These are phyloP conservation scores for Zea mays DNA, from an alignment of 176 grass and related monocot genomes.

Conservation along the genomic window DNA sequence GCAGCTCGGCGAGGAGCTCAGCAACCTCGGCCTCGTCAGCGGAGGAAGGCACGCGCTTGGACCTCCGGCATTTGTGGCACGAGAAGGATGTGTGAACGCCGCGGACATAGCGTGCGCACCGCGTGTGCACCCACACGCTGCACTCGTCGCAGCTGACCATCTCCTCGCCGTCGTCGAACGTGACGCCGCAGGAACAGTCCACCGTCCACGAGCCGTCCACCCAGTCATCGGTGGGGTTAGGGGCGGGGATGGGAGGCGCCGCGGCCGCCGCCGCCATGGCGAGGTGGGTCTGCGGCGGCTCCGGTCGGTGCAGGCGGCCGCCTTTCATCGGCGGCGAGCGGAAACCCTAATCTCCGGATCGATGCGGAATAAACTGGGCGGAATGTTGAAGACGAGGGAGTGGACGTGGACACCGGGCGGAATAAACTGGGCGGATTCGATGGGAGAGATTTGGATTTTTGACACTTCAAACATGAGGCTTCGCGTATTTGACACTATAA, in stretches of 20 bases:
- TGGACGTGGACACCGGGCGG: neutral
- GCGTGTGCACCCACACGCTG: slow-evolving; percentile 94
- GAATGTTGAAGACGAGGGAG: neutral
- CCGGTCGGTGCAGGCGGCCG: slow-evolving; percentile 52
- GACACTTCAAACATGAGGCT: too few species aligned
- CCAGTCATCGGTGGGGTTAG: slow-evolving; percentile 71
- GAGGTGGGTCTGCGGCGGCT: slow-evolving; percentile 31
- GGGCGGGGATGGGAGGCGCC: slow-evolving; percentile 12
- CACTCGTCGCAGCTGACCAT: slow-evolving; percentile 99
- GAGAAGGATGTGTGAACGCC: slow-evolving; percentile 67
- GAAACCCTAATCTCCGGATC: slow-evolving; percentile 33
- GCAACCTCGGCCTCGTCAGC: slow-evolving; percentile 90
- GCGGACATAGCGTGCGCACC: slow-evolving; percentile 74
- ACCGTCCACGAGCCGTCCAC: slow-evolving; percentile 95
- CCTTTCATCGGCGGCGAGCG: slow-evolving; percentile 55
- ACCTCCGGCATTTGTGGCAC: slow-evolving; percentile 79
- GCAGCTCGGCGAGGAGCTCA: slow-evolving; percentile 78
- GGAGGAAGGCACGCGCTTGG: slow-evolving; percentile 40
- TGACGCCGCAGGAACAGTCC: slow-evolving; percentile 96
- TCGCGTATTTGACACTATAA: too few species aligned
- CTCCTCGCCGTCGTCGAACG: slow-evolving; percentile 96
- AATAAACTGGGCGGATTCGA: too few species aligned
- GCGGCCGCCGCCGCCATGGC: slow-evolving; percentile 12
- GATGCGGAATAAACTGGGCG: neutral
- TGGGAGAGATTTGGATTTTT: too few species aligned